phyloP scores from a whole-genome alignment of 495 filamentous ascomycete genomes.

The Daldinia decipiens region DNA sequence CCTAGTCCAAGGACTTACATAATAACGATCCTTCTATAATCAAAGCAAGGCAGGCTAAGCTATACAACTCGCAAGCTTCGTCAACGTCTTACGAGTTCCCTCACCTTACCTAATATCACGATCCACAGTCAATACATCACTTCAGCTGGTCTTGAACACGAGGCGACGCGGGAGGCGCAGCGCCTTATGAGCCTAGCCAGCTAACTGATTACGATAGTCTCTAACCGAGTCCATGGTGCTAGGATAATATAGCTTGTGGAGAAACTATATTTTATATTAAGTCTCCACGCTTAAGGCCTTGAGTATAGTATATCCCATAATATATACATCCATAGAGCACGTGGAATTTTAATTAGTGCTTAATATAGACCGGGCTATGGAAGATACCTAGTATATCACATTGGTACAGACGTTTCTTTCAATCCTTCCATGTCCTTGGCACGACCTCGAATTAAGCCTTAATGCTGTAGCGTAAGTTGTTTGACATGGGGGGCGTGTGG shows the following conservation, averaged over 20 bases:
- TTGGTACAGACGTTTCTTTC: neutral
- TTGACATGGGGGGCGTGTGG: neutral
- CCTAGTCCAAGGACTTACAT: slow-evolving; percentile 1
- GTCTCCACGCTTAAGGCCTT: neutral
- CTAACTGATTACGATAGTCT: neutral
- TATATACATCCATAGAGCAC: neutral
- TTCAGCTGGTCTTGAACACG: slow-evolving; percentile 16
- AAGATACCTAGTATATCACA: neutral
- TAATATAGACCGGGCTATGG: neutral
- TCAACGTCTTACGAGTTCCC: neutral
- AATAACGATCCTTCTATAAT: slow-evolving; percentile 26
- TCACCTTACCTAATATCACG: neutral
- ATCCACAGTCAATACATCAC: neutral
- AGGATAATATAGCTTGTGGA: slow-evolving; percentile 13
- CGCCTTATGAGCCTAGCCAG: slow-evolving; percentile 8
- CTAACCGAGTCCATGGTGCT: neutral
- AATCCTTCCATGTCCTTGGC: neutral
- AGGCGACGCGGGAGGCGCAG: slow-evolving; percentile 24
- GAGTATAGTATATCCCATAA: neutral
- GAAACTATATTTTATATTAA: slow-evolving; percentile 6
- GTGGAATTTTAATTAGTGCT: neutral
- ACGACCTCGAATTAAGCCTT: neutral
- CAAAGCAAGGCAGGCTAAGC: slow-evolving; percentile 13
- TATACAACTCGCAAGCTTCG: neutral
- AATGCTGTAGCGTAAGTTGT: neutral